Evolutionary conservation across 805 yeast genomes (phyloP).

Genomic region (Candida khao-thaluensis): DNA sequence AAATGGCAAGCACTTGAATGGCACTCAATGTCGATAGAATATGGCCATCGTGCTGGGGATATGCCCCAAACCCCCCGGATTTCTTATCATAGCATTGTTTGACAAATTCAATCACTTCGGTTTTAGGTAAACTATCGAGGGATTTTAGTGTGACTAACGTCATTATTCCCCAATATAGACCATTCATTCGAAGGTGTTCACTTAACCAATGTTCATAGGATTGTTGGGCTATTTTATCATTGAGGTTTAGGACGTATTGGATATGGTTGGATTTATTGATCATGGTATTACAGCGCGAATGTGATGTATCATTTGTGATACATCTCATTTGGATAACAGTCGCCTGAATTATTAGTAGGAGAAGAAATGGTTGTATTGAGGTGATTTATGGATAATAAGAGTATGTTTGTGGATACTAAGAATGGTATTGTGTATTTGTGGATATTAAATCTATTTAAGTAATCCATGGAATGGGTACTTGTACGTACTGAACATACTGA

Average conservation of each 20-base stretch:
- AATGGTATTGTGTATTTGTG: no score
- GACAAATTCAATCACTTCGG: constrained; percentile 68
- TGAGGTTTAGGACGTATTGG: constrained; percentile 34
- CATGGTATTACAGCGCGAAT: background rate
- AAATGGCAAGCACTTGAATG: constrained; percentile 71
- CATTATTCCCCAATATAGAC: constrained; percentile 92
- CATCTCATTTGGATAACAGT: no score
- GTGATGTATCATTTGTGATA: no score
- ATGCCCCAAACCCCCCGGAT: constrained; percentile 85
- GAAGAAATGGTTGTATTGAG: no score
- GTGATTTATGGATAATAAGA: no score
- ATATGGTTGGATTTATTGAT: constrained; percentile 26
- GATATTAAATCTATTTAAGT: no score
- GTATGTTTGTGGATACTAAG: no score
- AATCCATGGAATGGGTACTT: no score
- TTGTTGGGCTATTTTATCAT: constrained; percentile 35
- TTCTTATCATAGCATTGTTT: constrained; percentile 56
- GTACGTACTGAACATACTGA: no score
- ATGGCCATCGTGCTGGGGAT: constrained; percentile 88
- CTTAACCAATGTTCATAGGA: constrained; percentile 81
- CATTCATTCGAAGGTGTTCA: constrained; percentile 88
- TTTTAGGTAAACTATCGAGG: constrained; percentile 51
- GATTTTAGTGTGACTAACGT: constrained; percentile 64
- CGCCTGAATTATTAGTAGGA: no score
- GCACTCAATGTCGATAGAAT: constrained; percentile 82